Base-by-base conservation (phyloP, 305 asterid genomes). In the Solanum hybrid region DNA sequence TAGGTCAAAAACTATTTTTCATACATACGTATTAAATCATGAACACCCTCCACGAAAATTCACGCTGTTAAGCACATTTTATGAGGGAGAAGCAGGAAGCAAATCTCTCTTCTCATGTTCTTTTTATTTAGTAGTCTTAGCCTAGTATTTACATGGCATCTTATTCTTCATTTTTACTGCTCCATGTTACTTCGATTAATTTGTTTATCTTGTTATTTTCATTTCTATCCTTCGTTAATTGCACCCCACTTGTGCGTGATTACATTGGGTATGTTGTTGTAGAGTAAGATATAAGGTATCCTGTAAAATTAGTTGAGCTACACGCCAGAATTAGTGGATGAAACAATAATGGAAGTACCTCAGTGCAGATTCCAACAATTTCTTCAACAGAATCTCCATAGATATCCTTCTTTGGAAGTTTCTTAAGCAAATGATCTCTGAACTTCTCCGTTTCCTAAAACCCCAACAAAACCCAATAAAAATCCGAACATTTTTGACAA, bases 311-410 rank as follows among this genome's bases (percentile, higher is more conserved):
- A 75, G 13, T 31, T 31, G 24, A 75, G 6, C 3, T 31, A 15
- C 1, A 1, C 4, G 0, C 80, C 64, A 51, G 22, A 51, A 42
- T 42, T 42, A 79, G 3, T 78, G 6, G 29, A n/a, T 38, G 66
- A 71, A 36, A 11, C 78, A 78, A 76, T 5, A 71, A 14, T 37
- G 71, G 26, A 86, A 87, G 14, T 90, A 96, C 99, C 98, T 95
- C 92, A 15, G 98, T 94, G 56, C 99, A 97, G 88, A 97, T 93
- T 88, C 93, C 97, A 27, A 95, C 97, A 85, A 96, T 95, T 88
- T 95, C 99, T 86, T 95, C 96, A 66, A 96, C 36, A 71, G 95
- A 94, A 90, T 96, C 99, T 78, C 97, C 99, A 90, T 94, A 96
- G 37, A 93, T 26, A 69, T 95, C 99, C 91, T 96, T 96, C 95